These are phyloP conservation scores for Albatrellus sp. DNA, from an alignment of 1,284 basidiomycete species.

Conservation along the genomic window DNA sequence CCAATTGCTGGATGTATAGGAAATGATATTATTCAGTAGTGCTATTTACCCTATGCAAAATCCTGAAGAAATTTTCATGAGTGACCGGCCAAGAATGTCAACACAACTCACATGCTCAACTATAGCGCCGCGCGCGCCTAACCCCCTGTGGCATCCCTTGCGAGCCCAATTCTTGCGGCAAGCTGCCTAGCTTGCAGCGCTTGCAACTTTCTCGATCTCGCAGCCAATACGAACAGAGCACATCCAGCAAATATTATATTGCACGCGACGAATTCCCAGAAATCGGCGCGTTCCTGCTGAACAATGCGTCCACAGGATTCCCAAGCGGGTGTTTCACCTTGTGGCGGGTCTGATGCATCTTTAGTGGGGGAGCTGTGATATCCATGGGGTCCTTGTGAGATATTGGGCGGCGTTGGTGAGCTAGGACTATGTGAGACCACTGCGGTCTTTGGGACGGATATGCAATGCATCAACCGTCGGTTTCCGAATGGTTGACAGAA, in stretches of 20 bases:
- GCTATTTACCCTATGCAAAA: neutral
- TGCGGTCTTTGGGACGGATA: constrained; percentile 8
- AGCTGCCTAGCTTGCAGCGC: constrained; percentile 67
- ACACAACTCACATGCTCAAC: neutral
- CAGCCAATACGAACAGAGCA: constrained; percentile 52
- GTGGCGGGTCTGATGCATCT: constrained; percentile 9
- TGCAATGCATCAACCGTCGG: constrained; percentile 73
- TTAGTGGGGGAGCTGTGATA: constrained; percentile 9
- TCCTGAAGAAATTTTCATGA: neutral
- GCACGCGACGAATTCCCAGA: constrained; percentile 78
- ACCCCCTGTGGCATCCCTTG: constrained; percentile 16
- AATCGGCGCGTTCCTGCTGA: constrained; percentile 66
- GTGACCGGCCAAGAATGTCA: neutral
- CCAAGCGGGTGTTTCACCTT: constrained; percentile 75
- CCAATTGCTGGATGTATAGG: neutral
- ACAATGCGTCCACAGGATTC: constrained; percentile 81
- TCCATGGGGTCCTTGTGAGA: constrained; percentile 9
- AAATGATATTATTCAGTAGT: too few relatives aligned
- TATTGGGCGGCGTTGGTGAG: constrained; percentile 12
- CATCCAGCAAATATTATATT: constrained; percentile 63
- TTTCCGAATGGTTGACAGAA: constrained; percentile 90
- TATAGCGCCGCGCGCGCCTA: neutral
- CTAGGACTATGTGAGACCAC: neutral
- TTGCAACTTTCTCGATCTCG: constrained; percentile 56
- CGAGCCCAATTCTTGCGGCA: constrained; percentile 70